These are phyloP conservation scores for Juglanconis sp. DNA, from an alignment of 2,329 filamentous ascomycete species.

Conservation along the genomic window DNA sequence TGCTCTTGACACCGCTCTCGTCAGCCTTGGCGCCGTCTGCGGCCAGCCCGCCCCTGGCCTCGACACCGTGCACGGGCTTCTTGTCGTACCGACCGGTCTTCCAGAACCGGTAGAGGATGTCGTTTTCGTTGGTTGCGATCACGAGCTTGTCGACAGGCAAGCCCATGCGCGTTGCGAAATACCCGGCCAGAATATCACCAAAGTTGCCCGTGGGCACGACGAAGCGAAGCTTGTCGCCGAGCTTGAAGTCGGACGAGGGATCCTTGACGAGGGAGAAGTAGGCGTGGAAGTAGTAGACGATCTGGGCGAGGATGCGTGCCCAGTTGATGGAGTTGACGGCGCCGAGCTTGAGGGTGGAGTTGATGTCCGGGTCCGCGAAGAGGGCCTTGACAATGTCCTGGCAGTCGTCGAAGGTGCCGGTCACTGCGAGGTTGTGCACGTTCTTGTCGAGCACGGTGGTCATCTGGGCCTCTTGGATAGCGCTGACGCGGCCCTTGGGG, in stretches of 20 bases:
- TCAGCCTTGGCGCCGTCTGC: conserved; percentile 62
- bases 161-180: conserved; percentile 64
- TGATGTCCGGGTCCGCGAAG: conserved; percentile 82
- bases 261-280: conserved; percentile 75
- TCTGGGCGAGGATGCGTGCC: conserved; percentile 91
- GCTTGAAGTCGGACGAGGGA: conserved; percentile 55
- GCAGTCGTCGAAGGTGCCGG: conserved; percentile 93
- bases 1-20: conserved; percentile 79
- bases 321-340: conserved; percentile 98
- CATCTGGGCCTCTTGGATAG: conserved; percentile 96
- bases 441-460: conserved; percentile 87
- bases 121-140: conserved; percentile 95
- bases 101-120: conserved; percentile 95
- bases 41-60: conserved; percentile 61
- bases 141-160: conserved; percentile 83
- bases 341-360: conserved; percentile 76
- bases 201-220: conserved; percentile 97
- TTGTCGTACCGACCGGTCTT: conserved; percentile 88
- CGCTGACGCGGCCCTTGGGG: conserved; percentile 85
- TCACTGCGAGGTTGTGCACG: conserved; percentile 86
- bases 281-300: conserved; percentile 93
- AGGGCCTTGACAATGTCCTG: conserved; percentile 95
- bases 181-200: conserved; percentile 88
- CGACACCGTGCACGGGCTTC: conserved; percentile 58
- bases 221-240: conserved; percentile 72